phyloP scores from a whole-genome alignment of 306 rosid species.

The Ceratonia siliqua region DNA sequence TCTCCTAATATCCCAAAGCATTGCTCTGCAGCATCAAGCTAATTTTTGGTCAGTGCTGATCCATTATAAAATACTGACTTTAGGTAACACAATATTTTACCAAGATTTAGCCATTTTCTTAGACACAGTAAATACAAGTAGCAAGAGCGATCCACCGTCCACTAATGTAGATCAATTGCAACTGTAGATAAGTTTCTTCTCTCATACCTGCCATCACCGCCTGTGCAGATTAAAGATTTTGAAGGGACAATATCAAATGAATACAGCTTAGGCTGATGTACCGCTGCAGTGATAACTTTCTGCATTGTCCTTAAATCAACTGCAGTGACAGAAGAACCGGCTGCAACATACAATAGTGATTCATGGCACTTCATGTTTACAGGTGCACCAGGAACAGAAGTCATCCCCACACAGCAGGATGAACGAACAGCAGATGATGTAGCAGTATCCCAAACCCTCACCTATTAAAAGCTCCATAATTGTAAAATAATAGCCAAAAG shows the following conservation, averaged over 20 bases:
- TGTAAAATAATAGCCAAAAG: slow-evolving; percentile 25
- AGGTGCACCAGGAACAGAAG: slow-evolving; percentile 61
- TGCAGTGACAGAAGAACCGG: slow-evolving; percentile 66
- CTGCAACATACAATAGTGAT: slow-evolving; percentile 64
- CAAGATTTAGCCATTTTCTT: slow-evolving; percentile 8
- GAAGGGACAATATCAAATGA: slow-evolving; percentile 69
- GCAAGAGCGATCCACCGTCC: not conserved
- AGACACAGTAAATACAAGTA: slow-evolving; percentile 5
- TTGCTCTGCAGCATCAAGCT: slow-evolving; percentile 58
- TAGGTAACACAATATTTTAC: not conserved
- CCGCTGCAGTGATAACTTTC: slow-evolving; percentile 59
- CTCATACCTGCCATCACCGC: slow-evolving; percentile 64
- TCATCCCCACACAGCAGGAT: slow-evolving; percentile 83
- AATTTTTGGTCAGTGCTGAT: slow-evolving; percentile 2
- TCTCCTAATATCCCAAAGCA: slow-evolving; percentile 84
- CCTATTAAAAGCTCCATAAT: slow-evolving; percentile 44
- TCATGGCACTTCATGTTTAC: slow-evolving; percentile 77
- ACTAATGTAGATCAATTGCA: slow-evolving; percentile 9
- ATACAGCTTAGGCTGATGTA: slow-evolving; percentile 47
- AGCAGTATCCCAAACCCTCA: slow-evolving; percentile 83
- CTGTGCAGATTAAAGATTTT: slow-evolving; percentile 70
- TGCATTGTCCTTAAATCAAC: slow-evolving; percentile 87
- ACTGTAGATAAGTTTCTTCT: not conserved
- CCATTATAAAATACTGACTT: not conserved
- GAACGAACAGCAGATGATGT: slow-evolving; percentile 61